These are phyloP conservation scores for Boletus subparvulus DNA, from an alignment of 768 basidiomycete genomes.

Conservation along the genomic window DNA sequence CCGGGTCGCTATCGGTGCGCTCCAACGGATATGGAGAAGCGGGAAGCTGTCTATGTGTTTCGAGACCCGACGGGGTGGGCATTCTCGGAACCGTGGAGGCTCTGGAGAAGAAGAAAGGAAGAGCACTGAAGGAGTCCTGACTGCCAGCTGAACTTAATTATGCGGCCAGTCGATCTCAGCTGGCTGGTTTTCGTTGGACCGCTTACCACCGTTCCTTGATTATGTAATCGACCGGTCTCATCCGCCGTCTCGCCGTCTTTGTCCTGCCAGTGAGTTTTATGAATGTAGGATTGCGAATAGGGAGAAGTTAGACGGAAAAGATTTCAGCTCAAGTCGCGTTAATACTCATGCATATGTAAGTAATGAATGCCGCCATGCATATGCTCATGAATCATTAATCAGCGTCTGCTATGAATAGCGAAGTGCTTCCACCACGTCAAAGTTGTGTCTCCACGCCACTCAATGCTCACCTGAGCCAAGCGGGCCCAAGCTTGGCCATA, in stretches of 20 bases:
- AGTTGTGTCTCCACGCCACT: too few species aligned
- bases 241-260: not conserved
- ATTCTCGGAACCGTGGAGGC: slow-evolving; percentile 9
- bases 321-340: not conserved
- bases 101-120: not conserved
- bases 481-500: not conserved
- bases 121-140: not conserved
- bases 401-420: not conserved
- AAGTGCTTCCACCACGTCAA: not conserved
- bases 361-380: not conserved
- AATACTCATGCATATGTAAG: too few species aligned
- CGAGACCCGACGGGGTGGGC: slow-evolving; percentile 51
- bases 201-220: not conserved
- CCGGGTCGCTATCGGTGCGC: slow-evolving; percentile 4
- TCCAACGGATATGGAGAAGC: not conserved
- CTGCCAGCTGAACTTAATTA: not conserved
- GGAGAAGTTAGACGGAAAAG: not conserved
- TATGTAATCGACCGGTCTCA: slow-evolving; percentile 9
- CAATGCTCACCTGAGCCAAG: not conserved
- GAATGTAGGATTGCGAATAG: too few species aligned
- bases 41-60: slow-evolving; percentile 47
- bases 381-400: not conserved
- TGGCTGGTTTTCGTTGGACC: slow-evolving; percentile 1
- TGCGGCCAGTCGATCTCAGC: not conserved
- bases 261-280: not conserved